phyloP scores from a whole-genome alignment of 2,329 filamentous ascomycete species.

The Coniella lustricola region DNA sequence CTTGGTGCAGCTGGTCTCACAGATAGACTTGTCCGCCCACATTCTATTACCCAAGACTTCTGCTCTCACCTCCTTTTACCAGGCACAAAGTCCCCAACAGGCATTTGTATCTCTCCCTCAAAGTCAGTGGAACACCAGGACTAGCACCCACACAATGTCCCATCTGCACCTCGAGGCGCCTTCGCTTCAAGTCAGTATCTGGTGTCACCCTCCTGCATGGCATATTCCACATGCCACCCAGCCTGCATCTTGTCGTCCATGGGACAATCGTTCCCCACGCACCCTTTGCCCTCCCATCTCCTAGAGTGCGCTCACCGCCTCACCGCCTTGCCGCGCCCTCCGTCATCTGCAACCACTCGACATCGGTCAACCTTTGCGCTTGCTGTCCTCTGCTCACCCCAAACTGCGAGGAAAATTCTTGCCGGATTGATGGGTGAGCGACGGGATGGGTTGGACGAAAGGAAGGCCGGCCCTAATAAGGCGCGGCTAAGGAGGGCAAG shows the following conservation, averaged over 20 bases:
- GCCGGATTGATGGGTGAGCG: too few relatives aligned
- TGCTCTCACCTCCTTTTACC: too few relatives aligned
- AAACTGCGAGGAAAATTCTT: not conserved
- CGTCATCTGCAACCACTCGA: conserved; percentile 12
- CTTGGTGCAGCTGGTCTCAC: not conserved
- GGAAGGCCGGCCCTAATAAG: too few relatives aligned
- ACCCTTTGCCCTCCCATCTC: not conserved
- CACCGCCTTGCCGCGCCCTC: conserved; percentile 15
- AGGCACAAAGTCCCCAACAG: too few relatives aligned
- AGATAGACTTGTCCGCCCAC: not conserved
- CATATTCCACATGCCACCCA: not conserved
- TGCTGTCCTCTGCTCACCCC: too few relatives aligned
- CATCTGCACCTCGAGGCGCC: too few relatives aligned
- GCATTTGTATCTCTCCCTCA: too few relatives aligned
- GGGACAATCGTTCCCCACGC: not conserved
- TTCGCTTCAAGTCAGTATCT: too few relatives aligned
- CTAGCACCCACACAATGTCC: too few relatives aligned
- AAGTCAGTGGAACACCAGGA: too few relatives aligned
- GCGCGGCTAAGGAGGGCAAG: too few relatives aligned
- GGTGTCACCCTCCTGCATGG: not conserved
- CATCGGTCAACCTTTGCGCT: conserved; percentile 3
- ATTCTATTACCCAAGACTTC: not conserved
- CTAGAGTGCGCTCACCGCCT: conserved; percentile 14
- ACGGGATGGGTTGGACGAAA: too few relatives aligned
- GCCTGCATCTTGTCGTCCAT: conserved; percentile 10